phyloP scores from a whole-genome alignment of 2,329 filamentous ascomycete species.

The Exserohilum rostratum region DNA sequence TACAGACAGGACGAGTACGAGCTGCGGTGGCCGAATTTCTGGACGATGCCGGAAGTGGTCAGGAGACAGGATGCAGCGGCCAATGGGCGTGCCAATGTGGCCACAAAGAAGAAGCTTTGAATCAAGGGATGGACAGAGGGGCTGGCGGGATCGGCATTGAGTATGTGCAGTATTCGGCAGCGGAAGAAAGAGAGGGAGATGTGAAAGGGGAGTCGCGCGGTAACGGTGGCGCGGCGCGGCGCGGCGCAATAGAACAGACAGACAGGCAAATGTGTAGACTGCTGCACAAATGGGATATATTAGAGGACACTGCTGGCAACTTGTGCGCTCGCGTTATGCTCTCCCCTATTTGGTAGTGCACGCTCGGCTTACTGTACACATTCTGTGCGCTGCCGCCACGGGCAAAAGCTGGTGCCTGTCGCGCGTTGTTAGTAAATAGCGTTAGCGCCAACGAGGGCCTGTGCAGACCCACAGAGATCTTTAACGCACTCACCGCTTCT shows the following conservation, averaged over 20 bases:
- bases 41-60: conserved; percentile 61
- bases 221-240: background rate
- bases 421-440: conserved; percentile 27
- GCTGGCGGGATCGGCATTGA: background rate
- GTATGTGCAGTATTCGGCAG: background rate
- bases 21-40: conserved; percentile 70
- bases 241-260: background rate
- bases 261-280: background rate
- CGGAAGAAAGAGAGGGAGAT: background rate
- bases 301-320: too few species aligned
- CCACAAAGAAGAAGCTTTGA: conserved; percentile 42
- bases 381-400: conserved; percentile 6
- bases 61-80: conserved; percentile 19
- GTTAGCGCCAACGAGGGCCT: conserved; percentile 26
- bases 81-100: conserved; percentile 25
- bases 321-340: background rate
- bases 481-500: conserved; percentile 39
- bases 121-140: background rate
- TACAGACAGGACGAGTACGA: conserved; percentile 73
- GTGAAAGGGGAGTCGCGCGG: background rate
- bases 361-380: background rate
- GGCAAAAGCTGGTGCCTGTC: conserved; percentile 22
- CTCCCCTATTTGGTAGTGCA: background rate
- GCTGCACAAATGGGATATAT: background rate
- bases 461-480: conserved; percentile 31